Base-by-base conservation (phyloP, 768 basidiomycete genomes). In the Mycena crocata region DNA sequence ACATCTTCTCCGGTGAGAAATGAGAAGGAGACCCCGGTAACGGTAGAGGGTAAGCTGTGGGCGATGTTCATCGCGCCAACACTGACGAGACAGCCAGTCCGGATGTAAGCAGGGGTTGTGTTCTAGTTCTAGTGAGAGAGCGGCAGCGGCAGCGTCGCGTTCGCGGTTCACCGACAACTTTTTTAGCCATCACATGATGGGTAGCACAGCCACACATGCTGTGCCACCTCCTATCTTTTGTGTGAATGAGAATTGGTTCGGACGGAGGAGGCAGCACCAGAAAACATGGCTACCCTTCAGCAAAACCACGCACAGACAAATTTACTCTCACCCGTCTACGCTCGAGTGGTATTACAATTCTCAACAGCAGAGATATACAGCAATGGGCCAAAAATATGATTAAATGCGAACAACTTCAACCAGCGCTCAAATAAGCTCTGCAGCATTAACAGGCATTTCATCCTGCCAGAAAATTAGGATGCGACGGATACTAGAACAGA, bases 401-500 rank as follows among this genome's bases (percentile, higher is more conserved):
- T 50, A 66, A 57, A 72, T 57, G 74, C 44, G 34, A 48, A 58
- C 50, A 66, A 69, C 51, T 13, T 49, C 44, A 46, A 10, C 48
- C 70, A 44, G 34, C 62, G 55, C 61, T 63, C 32, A 98, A 75
- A 98, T 97, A 66, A 98, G 90, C 79, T 99, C 96, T 49, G 96
- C 96, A 64, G 97, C 96, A 79, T 99, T 98, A 66, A 98, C 93
- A 8, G 94, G 96, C 96, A 99, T 99, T 86, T 99, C 97, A 75
- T 98, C 96, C 92, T 98, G 75, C 65, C 57, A 70, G 72, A 69
- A 64, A 57, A 24, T 60, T 68, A 63, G 32, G 23, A 54, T 50
- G 31, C 52, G 50, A 52, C 32, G 61, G 58, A 64, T 63, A 58
- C 49, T n/a, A 54, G 70, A 45, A 51, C 42, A 50, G 69, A 58